A percentile compares a stretch with the other conserved stretches of the same genome.
Evolutionary conservation across 2,329 filamentous ascomycete genomes (phyloP).

Genomic region (Cercospora beticola): DNA sequence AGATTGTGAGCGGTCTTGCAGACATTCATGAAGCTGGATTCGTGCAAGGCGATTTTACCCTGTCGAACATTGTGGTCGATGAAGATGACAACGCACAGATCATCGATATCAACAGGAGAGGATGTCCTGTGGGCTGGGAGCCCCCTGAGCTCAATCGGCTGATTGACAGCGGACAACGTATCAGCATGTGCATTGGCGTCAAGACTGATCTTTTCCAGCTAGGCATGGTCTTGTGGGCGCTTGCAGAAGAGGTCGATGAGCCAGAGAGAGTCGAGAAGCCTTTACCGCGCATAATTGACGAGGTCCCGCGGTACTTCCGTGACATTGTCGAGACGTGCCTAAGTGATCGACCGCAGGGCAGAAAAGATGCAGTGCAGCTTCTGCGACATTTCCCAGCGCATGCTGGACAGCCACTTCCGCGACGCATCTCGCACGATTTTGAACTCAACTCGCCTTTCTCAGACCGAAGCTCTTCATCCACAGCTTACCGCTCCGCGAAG

Average conservation of each 20-base stretch:
- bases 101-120: constrained; percentile 95
- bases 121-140: constrained; percentile 98
- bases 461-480: constrained; percentile 40
- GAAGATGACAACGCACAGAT: constrained; percentile 82
- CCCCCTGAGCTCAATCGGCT: constrained; percentile 85
- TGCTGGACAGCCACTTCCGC: constrained; percentile 19
- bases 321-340: constrained; percentile 75
- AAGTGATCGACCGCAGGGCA: constrained; percentile 67
- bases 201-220: constrained; percentile 96
- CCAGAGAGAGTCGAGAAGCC: constrained; percentile 78
- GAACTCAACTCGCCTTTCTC: constrained; percentile 34
- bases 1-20: constrained; percentile 84
- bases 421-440: constrained; percentile 16
- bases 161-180: constrained; percentile 82
- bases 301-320: constrained; percentile 76
- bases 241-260: constrained; percentile 85
- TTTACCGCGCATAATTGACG: constrained; percentile 55
- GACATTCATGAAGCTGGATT: constrained; percentile 96
- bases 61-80: constrained; percentile 96
- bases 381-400: constrained; percentile 63
- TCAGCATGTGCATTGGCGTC: constrained; percentile 96
- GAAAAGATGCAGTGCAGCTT: constrained; percentile 71
- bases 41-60: constrained; percentile 94
- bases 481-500: constrained; percentile 44
- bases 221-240: constrained; percentile 93